A percentile compares a stretch with the other conserved stretches of the same genome.
These are phyloP conservation scores for Wallacemonas sp. DNA, from an alignment of 208 protist species.

Conservation along the genomic window DNA sequence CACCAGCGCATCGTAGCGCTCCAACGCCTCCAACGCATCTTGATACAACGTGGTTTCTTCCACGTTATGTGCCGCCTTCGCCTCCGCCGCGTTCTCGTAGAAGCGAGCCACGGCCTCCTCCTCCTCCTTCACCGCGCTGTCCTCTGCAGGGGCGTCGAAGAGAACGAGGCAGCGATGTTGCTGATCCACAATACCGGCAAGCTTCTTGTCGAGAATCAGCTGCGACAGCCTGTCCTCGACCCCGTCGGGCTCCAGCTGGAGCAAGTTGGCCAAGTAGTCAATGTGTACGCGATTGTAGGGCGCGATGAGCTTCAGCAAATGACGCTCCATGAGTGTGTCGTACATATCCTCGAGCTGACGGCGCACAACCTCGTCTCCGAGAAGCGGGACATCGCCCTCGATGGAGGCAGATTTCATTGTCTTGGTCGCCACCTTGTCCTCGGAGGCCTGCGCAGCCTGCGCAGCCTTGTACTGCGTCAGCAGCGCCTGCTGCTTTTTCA, in stretches of 20 bases:
- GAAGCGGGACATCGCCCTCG: constrained; percentile 40
- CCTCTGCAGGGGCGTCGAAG: constrained; percentile 79
- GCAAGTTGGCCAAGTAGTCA: constrained; percentile 90
- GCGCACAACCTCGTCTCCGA: constrained; percentile 90
- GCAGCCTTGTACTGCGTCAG: not conserved
- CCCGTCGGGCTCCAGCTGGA: constrained; percentile 79
- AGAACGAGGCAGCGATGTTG: constrained; percentile 91
- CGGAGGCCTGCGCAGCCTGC: constrained; percentile 15
- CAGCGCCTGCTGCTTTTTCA: constrained; percentile 34
- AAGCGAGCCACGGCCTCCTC: constrained; percentile 15
- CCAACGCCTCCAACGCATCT: constrained; percentile 65
- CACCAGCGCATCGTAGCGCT: constrained; percentile 79
- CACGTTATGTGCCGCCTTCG: constrained; percentile 2
- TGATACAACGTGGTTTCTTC: constrained; percentile 67
- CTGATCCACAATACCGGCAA: constrained; percentile 93
- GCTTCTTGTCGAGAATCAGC: constrained; percentile 99
- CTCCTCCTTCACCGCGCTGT: constrained; percentile 15
- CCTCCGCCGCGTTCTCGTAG: constrained; percentile 51
- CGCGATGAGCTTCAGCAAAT: constrained; percentile 95
- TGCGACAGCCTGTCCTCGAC: constrained; percentile 94
- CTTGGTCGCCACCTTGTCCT: constrained; percentile 21
- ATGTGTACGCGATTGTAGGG: constrained; percentile 98
- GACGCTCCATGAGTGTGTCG: constrained; percentile 95
- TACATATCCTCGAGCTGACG: constrained; percentile 95
- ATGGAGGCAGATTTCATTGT: not conserved